Evolutionary conservation across 2,329 filamentous ascomycete genomes (phyloP).

Genomic region (Exophiala sp.): DNA sequence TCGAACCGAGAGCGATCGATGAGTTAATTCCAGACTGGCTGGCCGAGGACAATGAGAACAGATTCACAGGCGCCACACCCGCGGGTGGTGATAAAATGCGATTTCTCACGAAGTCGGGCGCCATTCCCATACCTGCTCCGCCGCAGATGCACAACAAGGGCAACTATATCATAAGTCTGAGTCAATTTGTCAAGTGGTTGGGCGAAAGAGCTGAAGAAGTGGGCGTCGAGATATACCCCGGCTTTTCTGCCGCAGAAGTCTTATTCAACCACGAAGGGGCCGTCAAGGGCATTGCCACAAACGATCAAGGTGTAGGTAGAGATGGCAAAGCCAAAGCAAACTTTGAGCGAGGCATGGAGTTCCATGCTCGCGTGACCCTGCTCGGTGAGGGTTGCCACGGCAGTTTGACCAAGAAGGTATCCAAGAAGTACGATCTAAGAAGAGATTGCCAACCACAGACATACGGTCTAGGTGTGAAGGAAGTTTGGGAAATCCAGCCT

Average conservation of each 20-base stretch:
- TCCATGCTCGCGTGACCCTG: slow-evolving; percentile 85
- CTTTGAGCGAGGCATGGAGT: slow-evolving; percentile 98
- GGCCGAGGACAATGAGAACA: slow-evolving; percentile 77
- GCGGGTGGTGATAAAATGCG: slow-evolving; percentile 85
- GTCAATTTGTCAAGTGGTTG: slow-evolving; percentile 93
- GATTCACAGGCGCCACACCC: slow-evolving; percentile 83
- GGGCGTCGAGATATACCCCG: slow-evolving; percentile 93
- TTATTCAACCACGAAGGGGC: slow-evolving; percentile 82
- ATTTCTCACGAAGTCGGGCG: slow-evolving; percentile 77
- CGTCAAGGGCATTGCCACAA: slow-evolving; percentile 91
- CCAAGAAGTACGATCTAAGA: slow-evolving; percentile 88
- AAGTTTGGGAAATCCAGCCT: slow-evolving; percentile 94
- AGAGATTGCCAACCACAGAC: slow-evolving; percentile 90
- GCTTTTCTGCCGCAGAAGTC: slow-evolving; percentile 91
- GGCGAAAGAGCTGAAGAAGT: slow-evolving; percentile 94
- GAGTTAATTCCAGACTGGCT: slow-evolving; percentile 95
- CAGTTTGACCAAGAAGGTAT: slow-evolving; percentile 89
- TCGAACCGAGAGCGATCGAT: slow-evolving; percentile 81
- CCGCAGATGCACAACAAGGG: slow-evolving; percentile 98
- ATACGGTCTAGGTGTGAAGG: slow-evolving; percentile 90
- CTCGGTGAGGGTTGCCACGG: slow-evolving; percentile 96
- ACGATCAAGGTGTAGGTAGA: slow-evolving; percentile 81
- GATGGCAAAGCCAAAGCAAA: slow-evolving; percentile 81
- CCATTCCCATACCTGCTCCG: slow-evolving; percentile 79
- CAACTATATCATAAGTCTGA: slow-evolving; percentile 95